Evolutionary conservation across 2,329 filamentous ascomycete species (phyloP).

Genomic region (Lachnum nothofagi): DNA sequence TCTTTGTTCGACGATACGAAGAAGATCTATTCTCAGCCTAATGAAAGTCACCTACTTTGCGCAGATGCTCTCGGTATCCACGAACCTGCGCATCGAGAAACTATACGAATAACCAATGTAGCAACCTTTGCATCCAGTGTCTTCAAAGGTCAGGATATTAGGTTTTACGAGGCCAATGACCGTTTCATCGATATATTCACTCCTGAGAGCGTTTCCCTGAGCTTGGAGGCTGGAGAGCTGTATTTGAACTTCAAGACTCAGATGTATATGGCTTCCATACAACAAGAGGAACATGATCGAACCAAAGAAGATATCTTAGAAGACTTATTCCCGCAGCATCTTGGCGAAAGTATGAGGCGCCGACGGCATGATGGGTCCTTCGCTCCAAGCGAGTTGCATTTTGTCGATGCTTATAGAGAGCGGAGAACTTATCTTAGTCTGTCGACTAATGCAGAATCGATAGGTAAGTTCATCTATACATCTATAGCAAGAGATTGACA

Average conservation of each 20-base stretch:
- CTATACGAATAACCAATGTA: slow-evolving; percentile 59
- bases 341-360: slow-evolving; percentile 48
- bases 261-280: slow-evolving; percentile 58
- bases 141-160: slow-evolving; percentile 59
- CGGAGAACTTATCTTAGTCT: slow-evolving; percentile 53
- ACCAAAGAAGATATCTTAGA: slow-evolving; percentile 52
- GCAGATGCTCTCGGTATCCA: slow-evolving; percentile 47
- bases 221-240: slow-evolving; percentile 55
- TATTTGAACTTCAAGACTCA: slow-evolving; percentile 64
- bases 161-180: slow-evolving; percentile 58
- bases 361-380: slow-evolving; percentile 51
- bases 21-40: slow-evolving; percentile 50
- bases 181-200: slow-evolving; percentile 61
- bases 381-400: slow-evolving; percentile 54
- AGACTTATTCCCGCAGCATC: slow-evolving; percentile 53
- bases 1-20: slow-evolving; percentile 60
- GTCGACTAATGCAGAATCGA: slow-evolving; percentile 40
- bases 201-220: slow-evolving; percentile 50
- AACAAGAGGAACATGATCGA: slow-evolving; percentile 45
- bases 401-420: slow-evolving; percentile 49
- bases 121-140: slow-evolving; percentile 60
- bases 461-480: slow-evolving; percentile 32
- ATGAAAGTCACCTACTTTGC: slow-evolving; percentile 46
- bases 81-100: slow-evolving; percentile 49
- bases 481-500: slow-evolving; percentile 10